Percentiles rank a stretch among this genome's conserved stretches.
phyloP scores from a whole-genome alignment of 306 rosid species.

The Vachellia pachyceras region DNA sequence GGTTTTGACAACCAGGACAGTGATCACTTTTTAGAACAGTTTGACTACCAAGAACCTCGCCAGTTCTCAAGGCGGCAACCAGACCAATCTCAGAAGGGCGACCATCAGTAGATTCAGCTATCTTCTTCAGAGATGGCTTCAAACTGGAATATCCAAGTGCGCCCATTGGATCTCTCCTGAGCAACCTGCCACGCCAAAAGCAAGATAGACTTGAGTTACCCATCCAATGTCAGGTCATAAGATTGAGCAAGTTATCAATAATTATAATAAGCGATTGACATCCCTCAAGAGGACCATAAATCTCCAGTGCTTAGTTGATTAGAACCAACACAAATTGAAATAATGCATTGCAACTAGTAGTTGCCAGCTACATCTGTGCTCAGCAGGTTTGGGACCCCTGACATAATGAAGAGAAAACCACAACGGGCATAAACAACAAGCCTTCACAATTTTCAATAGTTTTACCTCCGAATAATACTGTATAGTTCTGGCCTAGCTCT shows the following conservation, averaged over 20 bases:
- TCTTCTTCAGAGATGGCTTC: constrained; percentile 72
- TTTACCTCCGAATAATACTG: constrained; percentile 91
- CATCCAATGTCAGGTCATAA: constrained; percentile 17
- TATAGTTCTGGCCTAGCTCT: constrained; percentile 88
- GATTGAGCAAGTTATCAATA: constrained; percentile 19
- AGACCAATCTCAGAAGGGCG: constrained; percentile 86
- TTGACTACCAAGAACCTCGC: constrained; percentile 94
- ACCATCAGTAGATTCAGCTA: constrained; percentile 73
- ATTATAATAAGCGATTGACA: constrained; percentile 11
- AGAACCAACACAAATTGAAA: too few species aligned
- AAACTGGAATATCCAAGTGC: constrained; percentile 85
- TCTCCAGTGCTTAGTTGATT: too few species aligned
- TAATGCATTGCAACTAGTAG: not conserved
- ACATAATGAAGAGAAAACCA: not conserved
- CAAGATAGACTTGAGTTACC: constrained; percentile 20
- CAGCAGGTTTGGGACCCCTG: not conserved
- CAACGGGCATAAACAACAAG: not conserved
- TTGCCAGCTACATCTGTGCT: not conserved
- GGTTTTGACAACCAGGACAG: constrained; percentile 84
- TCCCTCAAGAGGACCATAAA: too few species aligned
- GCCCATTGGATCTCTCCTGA: constrained; percentile 95
- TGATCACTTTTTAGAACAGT: constrained; percentile 92
- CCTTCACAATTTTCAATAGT: constrained; percentile 21
- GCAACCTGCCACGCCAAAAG: constrained; percentile 58
- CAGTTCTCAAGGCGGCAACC: constrained; percentile 88